These are phyloP conservation scores for Fusarium beomiforme DNA, from an alignment of 2,329 filamentous ascomycete species.

Conservation along the genomic window DNA sequence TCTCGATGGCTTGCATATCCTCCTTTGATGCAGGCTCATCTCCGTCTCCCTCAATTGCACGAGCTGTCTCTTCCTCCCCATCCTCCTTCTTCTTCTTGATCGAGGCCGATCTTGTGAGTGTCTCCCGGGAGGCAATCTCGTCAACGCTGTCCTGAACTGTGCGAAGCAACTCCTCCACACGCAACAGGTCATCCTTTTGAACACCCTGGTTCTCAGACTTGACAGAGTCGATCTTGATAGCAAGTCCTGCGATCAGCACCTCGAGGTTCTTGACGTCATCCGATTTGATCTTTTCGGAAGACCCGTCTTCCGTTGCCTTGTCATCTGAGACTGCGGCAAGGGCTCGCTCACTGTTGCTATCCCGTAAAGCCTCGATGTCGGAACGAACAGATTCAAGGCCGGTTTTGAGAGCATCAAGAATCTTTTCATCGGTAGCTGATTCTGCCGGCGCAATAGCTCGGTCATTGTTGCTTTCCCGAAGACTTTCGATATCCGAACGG, in stretches of 20 bases:
- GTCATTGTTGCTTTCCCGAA: slow-evolving; percentile 76
- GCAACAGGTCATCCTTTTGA: slow-evolving; percentile 64
- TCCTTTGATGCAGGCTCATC: slow-evolving; percentile 66
- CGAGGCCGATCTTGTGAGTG: slow-evolving; percentile 28
- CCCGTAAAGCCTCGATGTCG: slow-evolving; percentile 80
- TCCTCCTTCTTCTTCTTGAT: slow-evolving; percentile 37
- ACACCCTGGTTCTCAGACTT: slow-evolving; percentile 49
- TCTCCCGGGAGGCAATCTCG: slow-evolving; percentile 52
- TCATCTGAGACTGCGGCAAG: slow-evolving; percentile 52
- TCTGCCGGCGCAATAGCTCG: slow-evolving; percentile 53
- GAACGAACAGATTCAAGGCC: slow-evolving; percentile 77
- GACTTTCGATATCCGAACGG: slow-evolving; percentile 74
- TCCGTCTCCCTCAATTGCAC: slow-evolving; percentile 18
- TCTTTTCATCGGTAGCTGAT: slow-evolving; percentile 70
- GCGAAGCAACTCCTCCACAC: slow-evolving; percentile 62
- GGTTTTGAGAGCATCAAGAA: slow-evolving; percentile 84
- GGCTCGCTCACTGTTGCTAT: slow-evolving; percentile 57
- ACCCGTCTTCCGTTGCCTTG: slow-evolving; percentile 40
- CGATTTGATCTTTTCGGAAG: slow-evolving; percentile 66
- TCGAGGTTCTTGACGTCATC: slow-evolving; percentile 89
- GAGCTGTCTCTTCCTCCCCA: slow-evolving; percentile 6
- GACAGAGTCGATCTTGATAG: slow-evolving; percentile 78
- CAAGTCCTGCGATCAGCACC: slow-evolving; percentile 80
- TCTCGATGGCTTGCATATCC: slow-evolving; percentile 91
- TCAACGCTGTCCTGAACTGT: slow-evolving; percentile 61